Evolutionary conservation across 331 rosid species (phyloP).

Genomic region (Stylosanthes scabra): DNA sequence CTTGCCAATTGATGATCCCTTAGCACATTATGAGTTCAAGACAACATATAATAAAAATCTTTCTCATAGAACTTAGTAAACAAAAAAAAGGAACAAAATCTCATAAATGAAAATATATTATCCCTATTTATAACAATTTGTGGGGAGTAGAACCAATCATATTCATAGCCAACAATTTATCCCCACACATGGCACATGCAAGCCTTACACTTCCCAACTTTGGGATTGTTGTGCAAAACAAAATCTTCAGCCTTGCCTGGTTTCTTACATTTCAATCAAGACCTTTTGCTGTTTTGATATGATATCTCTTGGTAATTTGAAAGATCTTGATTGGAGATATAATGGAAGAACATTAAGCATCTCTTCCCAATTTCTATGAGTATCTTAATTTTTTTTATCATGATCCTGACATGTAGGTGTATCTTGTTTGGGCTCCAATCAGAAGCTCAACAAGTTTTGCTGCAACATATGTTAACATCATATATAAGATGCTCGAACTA

Average conservation of each 20-base stretch:
- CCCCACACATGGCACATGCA: constrained; percentile 16
- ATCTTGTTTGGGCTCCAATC: constrained; percentile 88
- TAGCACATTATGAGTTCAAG: not conserved
- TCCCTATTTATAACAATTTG: constrained; percentile 24
- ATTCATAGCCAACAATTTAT: not conserved
- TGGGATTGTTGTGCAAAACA: constrained; percentile 26
- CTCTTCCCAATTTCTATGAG: constrained; percentile 30
- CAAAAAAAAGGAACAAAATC: constrained; percentile 31
- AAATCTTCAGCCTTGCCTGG: constrained; percentile 18
- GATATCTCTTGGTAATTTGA: constrained; percentile 18
- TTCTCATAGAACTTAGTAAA: too few species aligned
- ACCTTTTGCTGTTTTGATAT: constrained; percentile 1
- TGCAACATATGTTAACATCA: constrained; percentile 45
- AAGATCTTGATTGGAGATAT: constrained; percentile 19
- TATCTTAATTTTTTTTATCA: constrained; percentile 43
- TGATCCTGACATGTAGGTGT: constrained; percentile 89
- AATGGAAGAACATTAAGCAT: constrained; percentile 25
- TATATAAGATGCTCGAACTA: constrained; percentile 19
- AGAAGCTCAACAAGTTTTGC: constrained; percentile 83
- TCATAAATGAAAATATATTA: constrained; percentile 13
- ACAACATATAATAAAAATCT: not conserved
- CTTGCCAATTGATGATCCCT: constrained; percentile 19
- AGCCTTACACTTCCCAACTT: constrained; percentile 8
- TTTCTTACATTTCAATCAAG: constrained; percentile 28
- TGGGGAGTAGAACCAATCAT: constrained; percentile 32